Percentiles rank a stretch among this genome's conserved stretches.
Evolutionary conservation across 352 stramenopile species (phyloP).

Genomic region (Pythium dissotocum): DNA sequence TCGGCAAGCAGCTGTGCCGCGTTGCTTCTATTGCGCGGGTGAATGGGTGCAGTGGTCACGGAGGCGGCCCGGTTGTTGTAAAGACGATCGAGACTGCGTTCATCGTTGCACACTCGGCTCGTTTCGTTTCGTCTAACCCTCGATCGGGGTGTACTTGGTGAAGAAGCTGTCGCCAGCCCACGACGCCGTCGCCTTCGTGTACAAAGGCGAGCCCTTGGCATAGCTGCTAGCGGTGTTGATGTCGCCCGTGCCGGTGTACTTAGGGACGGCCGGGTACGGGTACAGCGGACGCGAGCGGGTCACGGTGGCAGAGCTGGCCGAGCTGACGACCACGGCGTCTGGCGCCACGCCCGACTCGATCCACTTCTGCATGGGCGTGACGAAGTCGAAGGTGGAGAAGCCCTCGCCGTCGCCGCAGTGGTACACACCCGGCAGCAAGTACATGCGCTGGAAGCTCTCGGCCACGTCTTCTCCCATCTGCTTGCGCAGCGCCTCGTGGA

Average conservation of each 20-base stretch:
- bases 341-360: slow-evolving; percentile 34
- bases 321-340: slow-evolving; percentile 32
- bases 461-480: slow-evolving; percentile 33
- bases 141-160: slow-evolving; percentile 14
- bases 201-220: slow-evolving; percentile 29
- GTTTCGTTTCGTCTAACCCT: background rate
- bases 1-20: too few relatives aligned
- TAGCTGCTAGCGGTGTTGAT: slow-evolving; percentile 24
- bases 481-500: slow-evolving; percentile 39
- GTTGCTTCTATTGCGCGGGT: too few relatives aligned
- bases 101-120: too few relatives aligned
- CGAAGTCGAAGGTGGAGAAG: slow-evolving; percentile 39
- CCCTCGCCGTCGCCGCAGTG: slow-evolving; percentile 45
- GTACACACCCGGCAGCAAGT: slow-evolving; percentile 47
- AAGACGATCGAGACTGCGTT: too few relatives aligned
- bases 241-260: slow-evolving; percentile 15
- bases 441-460: slow-evolving; percentile 44
- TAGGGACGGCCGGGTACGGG: slow-evolving; percentile 23
- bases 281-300: slow-evolving; percentile 22
- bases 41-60: too few relatives aligned
- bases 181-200: slow-evolving; percentile 29
- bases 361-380: slow-evolving; percentile 49
- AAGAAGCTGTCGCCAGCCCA: slow-evolving; percentile 18
- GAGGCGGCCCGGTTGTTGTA: too few relatives aligned
- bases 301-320: background rate